Conservation (phyloP, 2,329 filamentous ascomycete species). For the Celoporthe dispersa region DNA sequence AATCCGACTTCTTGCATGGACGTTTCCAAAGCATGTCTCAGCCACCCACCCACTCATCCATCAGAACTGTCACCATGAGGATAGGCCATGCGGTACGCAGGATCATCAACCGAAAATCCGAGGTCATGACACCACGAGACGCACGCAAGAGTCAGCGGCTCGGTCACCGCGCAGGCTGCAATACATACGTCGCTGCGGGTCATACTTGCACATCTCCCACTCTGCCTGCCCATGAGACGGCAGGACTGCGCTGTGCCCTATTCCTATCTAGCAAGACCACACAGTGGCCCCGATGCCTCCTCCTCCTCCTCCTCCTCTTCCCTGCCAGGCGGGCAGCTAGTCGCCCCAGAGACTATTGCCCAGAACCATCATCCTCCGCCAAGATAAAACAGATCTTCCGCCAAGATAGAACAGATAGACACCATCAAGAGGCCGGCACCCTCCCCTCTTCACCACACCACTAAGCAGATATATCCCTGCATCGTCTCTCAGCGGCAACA, state of each 20-base stretch:
- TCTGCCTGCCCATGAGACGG: not conserved
- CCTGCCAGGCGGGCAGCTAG: not conserved
- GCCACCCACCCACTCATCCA: not conserved
- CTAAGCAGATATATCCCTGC: not conserved
- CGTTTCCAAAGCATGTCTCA: not conserved
- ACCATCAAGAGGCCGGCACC: no score
- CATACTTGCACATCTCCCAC: no score
- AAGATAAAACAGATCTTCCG: not conserved
- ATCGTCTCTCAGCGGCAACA: not conserved
- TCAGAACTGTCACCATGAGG: no score
- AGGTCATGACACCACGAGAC: no score
- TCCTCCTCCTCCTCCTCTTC: not conserved
- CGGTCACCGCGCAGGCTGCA: not conserved
- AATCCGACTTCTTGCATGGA: slow-evolving; percentile 1
- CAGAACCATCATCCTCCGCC: not conserved
- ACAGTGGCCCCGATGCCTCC: not conserved
- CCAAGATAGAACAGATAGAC: not conserved
- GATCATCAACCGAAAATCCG: no score
- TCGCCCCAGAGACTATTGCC: no score
- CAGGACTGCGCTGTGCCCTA: not conserved
- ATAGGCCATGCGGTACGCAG: no score
- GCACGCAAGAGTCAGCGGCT: not conserved
- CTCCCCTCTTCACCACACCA: no score
- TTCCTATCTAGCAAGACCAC: no score
- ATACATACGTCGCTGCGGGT: not conserved